Evolutionary conservation across 345 rosid species (phyloP), one percentile per base, ranked within the genome.

Genomic region (Clarkia xantiana): DNA sequence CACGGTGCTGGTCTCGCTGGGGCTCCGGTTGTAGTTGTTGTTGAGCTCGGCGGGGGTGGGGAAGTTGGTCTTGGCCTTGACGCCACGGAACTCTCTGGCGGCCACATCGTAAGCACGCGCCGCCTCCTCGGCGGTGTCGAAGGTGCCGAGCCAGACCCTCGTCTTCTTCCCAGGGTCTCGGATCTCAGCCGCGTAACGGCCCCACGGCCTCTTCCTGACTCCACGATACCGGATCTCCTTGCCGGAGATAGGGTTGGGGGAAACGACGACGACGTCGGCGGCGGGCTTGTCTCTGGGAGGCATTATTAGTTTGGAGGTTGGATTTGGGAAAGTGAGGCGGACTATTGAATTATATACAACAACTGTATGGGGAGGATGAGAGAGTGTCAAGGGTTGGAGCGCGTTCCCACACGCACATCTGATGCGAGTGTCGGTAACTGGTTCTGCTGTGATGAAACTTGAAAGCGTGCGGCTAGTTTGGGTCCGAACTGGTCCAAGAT

Each of bases 111-210:
- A 62, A 8, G 66, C 66, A 36, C 56, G 60, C 14, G 66, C 60
- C 9, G 66, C 66, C 51, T 55, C 66, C 56, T 55, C 51, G 4
- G 60, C 66, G 41, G 66, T 62, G 52, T 62, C 55, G 56, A 62
- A 62, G 46, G 66, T 62, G 42, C 66, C 66, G 51, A 62, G 60
- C 66, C 66, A 62, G 66, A 62, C 60, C 16, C 66, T 49, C 16
- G 55, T 55, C 60, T 62, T 62, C 66, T 62, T 62, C 38, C 60
- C 60, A 0, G 66, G 66, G 60, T 62, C 60, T 41, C 66, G 66
- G 60, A 62, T 62, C 66, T 62, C 66, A 42, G 66, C 66, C 11
- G 66, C 60, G 52, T 62, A 62, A 4, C 66, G 60, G 45, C 66
- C 66, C 66, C 66, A 55, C 11, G 66, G 66, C 16, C 66, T 49